Conservation (phyloP, 305 asterid genomes). For the Solanum hybrid region DNA sequence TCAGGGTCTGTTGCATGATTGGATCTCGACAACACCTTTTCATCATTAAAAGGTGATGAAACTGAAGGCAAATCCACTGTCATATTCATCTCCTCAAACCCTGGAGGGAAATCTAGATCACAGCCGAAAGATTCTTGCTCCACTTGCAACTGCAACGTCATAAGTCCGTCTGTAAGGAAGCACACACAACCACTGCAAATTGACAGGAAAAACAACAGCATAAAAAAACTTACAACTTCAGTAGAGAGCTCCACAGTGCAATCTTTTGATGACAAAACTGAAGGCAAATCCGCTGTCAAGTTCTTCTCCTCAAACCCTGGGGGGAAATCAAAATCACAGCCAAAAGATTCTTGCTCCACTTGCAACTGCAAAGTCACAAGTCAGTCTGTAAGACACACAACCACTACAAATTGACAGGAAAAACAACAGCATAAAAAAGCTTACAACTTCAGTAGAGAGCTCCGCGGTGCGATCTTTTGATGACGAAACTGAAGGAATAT, state of each 20-base stretch:
- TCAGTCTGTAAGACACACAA: conserved; percentile 13
- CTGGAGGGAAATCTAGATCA: conserved; percentile 74
- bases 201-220: not conserved
- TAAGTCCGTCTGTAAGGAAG: conserved; percentile 16
- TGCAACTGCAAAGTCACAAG: conserved; percentile 37
- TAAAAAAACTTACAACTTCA: conserved; percentile 35
- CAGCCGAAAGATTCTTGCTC: conserved; percentile 36
- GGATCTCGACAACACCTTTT: conserved; percentile 20
- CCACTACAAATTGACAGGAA: not conserved
- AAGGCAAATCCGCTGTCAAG: conserved; percentile 23
- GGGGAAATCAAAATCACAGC: conserved; percentile 30
- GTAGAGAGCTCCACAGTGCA: conserved; percentile 26
- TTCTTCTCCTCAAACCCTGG: conserved; percentile 66
- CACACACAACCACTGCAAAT: not conserved
- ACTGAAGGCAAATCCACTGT: conserved; percentile 24
- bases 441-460: conserved; percentile 40
- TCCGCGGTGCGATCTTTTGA: conserved; percentile 18
- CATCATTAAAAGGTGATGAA: conserved; percentile 18
- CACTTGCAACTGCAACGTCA: conserved; percentile 36
- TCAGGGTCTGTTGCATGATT: conserved; percentile 10
- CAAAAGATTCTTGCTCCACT: conserved; percentile 13
- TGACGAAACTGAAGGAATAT: conserved; percentile 18
- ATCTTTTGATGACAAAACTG: conserved; percentile 13
- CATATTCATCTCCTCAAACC: conserved; percentile 45
- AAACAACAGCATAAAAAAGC: conserved; percentile 6